Percentiles rank a stretch among this genome's conserved stretches.
Conservation (phyloP, 495 filamentous ascomycete genomes). For the Aspergillus kassunensis region DNA sequence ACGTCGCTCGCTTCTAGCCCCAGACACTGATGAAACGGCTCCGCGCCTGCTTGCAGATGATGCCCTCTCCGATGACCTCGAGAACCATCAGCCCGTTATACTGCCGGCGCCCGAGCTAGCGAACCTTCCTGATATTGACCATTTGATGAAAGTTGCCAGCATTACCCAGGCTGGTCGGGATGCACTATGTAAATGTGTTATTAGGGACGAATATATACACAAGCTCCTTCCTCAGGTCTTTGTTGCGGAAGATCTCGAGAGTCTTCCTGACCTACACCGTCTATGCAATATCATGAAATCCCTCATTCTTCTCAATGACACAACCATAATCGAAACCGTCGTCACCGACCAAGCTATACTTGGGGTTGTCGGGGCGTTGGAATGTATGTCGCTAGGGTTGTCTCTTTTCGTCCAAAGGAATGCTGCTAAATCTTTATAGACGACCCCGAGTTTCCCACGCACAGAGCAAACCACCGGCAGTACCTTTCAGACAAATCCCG, state of each 20-base stretch:
- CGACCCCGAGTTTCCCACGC: conserved; percentile 96
- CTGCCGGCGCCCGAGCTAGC: conserved; percentile 75
- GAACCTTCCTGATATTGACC: conserved; percentile 78
- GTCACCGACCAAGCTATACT: conserved; percentile 86
- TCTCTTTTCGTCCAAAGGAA: not conserved
- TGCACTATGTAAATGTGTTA: conserved; percentile 81
- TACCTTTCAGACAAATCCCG: conserved; percentile 83
- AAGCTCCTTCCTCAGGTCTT: conserved; percentile 83
- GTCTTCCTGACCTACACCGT: conserved; percentile 76
- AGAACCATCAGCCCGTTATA: conserved; percentile 61
- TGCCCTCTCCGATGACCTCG: conserved; percentile 85
- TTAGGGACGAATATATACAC: conserved; percentile 77
- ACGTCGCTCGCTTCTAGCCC: not conserved
- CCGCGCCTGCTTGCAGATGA: conserved; percentile 57
- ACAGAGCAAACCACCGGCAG: conserved; percentile 95
- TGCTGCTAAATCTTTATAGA: conserved; percentile 43
- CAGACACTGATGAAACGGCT: not conserved
- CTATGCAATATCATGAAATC: conserved; percentile 98
- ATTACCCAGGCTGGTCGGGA: conserved; percentile 74
- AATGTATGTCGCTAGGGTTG: conserved; percentile 53
- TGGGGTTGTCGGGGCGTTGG: conserved; percentile 91
- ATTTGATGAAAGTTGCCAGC: conserved; percentile 70
- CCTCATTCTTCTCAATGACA: conserved; percentile 91
- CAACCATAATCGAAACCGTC: conserved; percentile 84
- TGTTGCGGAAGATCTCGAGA: conserved; percentile 87